Evolutionary conservation across 1,139 yeast genomes (phyloP), one percentile per base, ranked within the genome.

Genomic region (Diutina pseudorugosa): DNA sequence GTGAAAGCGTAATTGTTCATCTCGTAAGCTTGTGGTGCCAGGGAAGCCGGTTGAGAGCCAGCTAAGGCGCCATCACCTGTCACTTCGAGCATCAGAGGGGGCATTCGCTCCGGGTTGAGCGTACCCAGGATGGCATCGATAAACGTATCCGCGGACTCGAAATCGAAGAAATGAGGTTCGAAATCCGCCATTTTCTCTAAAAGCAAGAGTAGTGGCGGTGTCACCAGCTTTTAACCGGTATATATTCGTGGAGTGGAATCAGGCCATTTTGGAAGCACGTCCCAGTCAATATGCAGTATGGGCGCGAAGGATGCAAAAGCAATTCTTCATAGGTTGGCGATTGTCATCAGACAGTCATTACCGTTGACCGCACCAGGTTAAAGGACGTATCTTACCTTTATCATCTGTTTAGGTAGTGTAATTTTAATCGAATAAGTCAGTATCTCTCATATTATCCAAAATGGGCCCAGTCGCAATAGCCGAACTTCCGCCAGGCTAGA

Each of bases 141-240:
- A 18, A 45, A 45, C 40, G 41, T n/a, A 27, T 45, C 49, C 14
- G 44, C 44, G 14, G 49, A 25, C 23, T 45, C 49, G 27, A 45
- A 45, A 45, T 45, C 49, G 23, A 45, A 25, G 40, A 14, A 45
- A 4, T 45, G 49, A 12, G 49, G 49, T 27, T 45, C 36, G 23
- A 45, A 45, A 25, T 45, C 40, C 40, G 49, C 49, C 49, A 45
- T 45, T 40, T 40, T 40, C 42, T 6, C 20, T 40, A n/a, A 16
- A 40, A 30, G 36, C 36, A 30, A 30, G n/a, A 30, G 36, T 30
- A 30, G 36, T 30, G 36, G 36, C 16, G 36, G 36, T 30, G 36
- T 30, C 36, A 30, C 36, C 36, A 30, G 36, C 14, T 30, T 30
- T 30, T 30, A 30, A 30, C 36, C n/a, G 36, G 36, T 30, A 30